A percentile compares a stretch with the other conserved stretches of the same genome.
Evolutionary conservation across 176 grass and related monocot species (phyloP).

Genomic region (Musa schizocarpa): DNA sequence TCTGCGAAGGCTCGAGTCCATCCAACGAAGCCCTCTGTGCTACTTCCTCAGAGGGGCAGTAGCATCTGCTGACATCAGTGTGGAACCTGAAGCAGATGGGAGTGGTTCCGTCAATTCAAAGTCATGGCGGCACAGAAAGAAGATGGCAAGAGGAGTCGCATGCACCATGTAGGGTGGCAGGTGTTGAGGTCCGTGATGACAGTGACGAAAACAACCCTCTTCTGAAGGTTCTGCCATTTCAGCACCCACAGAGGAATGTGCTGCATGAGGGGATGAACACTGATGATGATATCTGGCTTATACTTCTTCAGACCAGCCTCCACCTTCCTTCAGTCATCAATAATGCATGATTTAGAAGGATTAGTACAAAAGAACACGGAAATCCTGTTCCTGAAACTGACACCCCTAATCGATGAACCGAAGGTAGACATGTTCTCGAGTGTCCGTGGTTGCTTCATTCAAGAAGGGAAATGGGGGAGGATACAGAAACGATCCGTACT

Average conservation of each 20-base stretch:
- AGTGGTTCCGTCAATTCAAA: neutral
- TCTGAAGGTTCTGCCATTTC: slow-evolving; percentile 70
- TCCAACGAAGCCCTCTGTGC: slow-evolving; percentile 48
- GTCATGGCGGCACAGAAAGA: neutral
- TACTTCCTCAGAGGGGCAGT: slow-evolving; percentile 74
- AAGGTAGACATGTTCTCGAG: neutral
- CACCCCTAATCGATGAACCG: too few species aligned
- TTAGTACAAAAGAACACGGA: too few species aligned
- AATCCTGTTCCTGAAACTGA: too few species aligned
- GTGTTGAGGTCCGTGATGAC: slow-evolving; percentile 81
- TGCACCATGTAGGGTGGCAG: slow-evolving; percentile 73
- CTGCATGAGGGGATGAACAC: slow-evolving; percentile 91
- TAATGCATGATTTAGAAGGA: neutral
- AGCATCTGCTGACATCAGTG: slow-evolving; percentile 64
- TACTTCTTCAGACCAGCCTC: slow-evolving; percentile 77
- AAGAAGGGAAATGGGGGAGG: neutral
- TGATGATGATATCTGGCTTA: slow-evolving; percentile 77
- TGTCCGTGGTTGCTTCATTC: neutral
- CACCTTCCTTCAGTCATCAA: slow-evolving; percentile 46
- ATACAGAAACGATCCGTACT: slow-evolving; percentile 19
- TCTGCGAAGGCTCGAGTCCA: slow-evolving; percentile 51
- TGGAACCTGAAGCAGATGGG: slow-evolving; percentile 46
- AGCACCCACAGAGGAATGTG: slow-evolving; percentile 84
- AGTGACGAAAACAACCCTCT: slow-evolving; percentile 57
- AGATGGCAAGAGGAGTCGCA: slow-evolving; percentile 4